phyloP scores from a whole-genome alignment of 805 yeast species.

The Candida dajiaensis region DNA sequence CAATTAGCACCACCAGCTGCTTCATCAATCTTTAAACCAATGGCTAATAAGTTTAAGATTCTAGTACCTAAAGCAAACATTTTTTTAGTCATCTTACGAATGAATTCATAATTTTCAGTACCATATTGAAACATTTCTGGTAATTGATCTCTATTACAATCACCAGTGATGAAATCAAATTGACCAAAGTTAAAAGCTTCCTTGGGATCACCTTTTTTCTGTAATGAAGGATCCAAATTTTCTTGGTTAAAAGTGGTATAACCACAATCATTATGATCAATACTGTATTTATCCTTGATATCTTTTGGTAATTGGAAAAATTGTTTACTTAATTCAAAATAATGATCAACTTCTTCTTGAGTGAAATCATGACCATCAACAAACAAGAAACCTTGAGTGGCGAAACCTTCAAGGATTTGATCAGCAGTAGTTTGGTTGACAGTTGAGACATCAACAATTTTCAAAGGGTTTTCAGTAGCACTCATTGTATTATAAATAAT shows the following conservation, averaged over 20 bases:
- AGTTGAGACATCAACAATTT: slow-evolving; percentile 52
- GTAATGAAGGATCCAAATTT: slow-evolving; percentile 27
- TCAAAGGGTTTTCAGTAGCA: slow-evolving; percentile 36
- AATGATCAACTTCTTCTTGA: slow-evolving; percentile 43
- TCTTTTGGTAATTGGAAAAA: slow-evolving; percentile 45
- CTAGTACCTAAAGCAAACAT: slow-evolving; percentile 43
- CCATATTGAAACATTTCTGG: slow-evolving; percentile 48
- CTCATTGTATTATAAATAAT: not conserved
- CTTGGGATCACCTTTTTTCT: slow-evolving; percentile 49
- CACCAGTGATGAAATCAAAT: slow-evolving; percentile 46
- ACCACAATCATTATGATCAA: slow-evolving; percentile 54
- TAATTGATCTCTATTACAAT: slow-evolving; percentile 31
- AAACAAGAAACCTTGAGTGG: slow-evolving; percentile 59
- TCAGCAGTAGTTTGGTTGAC: slow-evolving; percentile 38
- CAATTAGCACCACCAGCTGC: slow-evolving; percentile 46
- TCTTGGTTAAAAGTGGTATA: slow-evolving; percentile 53
- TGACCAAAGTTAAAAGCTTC: slow-evolving; percentile 66
- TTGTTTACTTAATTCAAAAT: slow-evolving; percentile 43
- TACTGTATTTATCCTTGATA: slow-evolving; percentile 44
- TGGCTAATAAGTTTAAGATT: slow-evolving; percentile 51
- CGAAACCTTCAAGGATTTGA: slow-evolving; percentile 50
- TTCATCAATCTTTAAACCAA: slow-evolving; percentile 57
- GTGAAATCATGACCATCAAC: slow-evolving; percentile 64
- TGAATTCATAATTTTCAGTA: slow-evolving; percentile 31
- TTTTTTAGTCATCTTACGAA: slow-evolving; percentile 36